phyloP scores from a whole-genome alignment of 129 eudicot genomes.

The Dittrichia graveolens region DNA sequence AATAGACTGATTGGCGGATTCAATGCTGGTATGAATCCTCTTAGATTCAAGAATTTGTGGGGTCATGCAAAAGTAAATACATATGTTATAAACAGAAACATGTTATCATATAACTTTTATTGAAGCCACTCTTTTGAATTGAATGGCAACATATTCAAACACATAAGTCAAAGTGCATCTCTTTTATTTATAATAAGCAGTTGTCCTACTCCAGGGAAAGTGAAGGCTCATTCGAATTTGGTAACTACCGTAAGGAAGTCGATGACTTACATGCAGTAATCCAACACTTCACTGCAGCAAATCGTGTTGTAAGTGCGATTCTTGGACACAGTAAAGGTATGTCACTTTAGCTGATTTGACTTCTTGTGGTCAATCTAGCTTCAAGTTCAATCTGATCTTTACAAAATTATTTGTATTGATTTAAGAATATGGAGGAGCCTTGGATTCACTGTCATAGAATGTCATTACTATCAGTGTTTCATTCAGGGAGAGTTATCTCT shows the following conservation, averaged over 20 bases:
- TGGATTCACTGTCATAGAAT: too few relatives aligned
- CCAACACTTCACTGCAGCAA: constrained; percentile 50
- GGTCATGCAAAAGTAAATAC: neutral
- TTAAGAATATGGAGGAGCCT: too few relatives aligned
- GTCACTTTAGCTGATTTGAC: neutral
- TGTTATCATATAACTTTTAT: neutral
- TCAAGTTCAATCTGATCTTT: neutral
- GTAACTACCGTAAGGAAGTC: constrained; percentile 62
- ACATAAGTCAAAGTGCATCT: neutral
- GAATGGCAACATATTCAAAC: neutral
- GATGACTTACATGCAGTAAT: constrained; percentile 67
- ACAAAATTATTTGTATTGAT: constrained; percentile 1
- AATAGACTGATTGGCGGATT: neutral
- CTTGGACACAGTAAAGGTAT: constrained; percentile 89
- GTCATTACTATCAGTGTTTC: too few relatives aligned
- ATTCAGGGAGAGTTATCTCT: too few relatives aligned
- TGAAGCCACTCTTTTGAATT: neutral
- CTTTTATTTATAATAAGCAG: neutral
- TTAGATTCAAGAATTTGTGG: constrained; percentile 1
- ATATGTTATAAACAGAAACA: neutral
- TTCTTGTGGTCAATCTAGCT: constrained; percentile 18
- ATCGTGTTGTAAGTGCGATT: constrained; percentile 52
- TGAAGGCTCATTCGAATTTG: constrained; percentile 71
- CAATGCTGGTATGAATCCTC: neutral
- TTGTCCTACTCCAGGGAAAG: constrained; percentile 57